A percentile compares a stretch with the other conserved stretches of the same genome.
Evolutionary conservation across 2,329 filamentous ascomycete species (phyloP).

Genomic region (Furcasterigmium furcatum): DNA sequence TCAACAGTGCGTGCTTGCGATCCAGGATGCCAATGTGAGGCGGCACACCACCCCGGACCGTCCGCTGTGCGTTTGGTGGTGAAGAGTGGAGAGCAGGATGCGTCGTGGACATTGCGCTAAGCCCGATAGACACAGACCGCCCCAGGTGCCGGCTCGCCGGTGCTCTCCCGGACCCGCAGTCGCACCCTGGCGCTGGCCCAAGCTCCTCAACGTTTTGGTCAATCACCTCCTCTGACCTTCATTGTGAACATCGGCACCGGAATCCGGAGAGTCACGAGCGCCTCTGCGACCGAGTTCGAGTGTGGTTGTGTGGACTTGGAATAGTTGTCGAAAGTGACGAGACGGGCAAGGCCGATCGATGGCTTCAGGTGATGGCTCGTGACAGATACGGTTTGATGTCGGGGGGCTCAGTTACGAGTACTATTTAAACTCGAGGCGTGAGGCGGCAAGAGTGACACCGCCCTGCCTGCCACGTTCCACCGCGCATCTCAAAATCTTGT

Average conservation of each 20-base stretch:
- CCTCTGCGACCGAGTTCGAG: not conserved
- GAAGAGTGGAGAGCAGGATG: not conserved
- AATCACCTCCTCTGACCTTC: not conserved
- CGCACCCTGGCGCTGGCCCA: slow-evolving; percentile 8
- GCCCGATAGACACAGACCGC: slow-evolving; percentile 1
- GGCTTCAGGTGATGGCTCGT: too few species aligned
- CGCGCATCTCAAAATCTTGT: not conserved
- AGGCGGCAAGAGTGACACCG: not conserved
- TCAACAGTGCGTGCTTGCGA: too few species aligned
- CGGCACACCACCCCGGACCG: too few species aligned
- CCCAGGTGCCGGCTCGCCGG: slow-evolving; percentile 3
- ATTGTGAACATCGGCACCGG: too few species aligned
- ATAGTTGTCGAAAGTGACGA: too few species aligned
- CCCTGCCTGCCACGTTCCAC: too few species aligned
- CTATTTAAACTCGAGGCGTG: not conserved
- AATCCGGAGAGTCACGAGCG: not conserved
- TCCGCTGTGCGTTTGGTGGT: too few species aligned
- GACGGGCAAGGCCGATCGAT: not conserved
- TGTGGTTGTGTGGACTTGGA: slow-evolving; percentile 3
- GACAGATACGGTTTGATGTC: too few species aligned
- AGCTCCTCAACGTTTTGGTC: slow-evolving; percentile 15
- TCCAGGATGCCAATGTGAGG: too few species aligned
- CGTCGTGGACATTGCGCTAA: slow-evolving; percentile 5
- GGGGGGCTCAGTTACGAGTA: too few species aligned
- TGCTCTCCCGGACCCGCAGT: slow-evolving; percentile 1